Base-by-base conservation (phyloP, 176 grass and related monocot genomes). In the Triticum urartu region DNA sequence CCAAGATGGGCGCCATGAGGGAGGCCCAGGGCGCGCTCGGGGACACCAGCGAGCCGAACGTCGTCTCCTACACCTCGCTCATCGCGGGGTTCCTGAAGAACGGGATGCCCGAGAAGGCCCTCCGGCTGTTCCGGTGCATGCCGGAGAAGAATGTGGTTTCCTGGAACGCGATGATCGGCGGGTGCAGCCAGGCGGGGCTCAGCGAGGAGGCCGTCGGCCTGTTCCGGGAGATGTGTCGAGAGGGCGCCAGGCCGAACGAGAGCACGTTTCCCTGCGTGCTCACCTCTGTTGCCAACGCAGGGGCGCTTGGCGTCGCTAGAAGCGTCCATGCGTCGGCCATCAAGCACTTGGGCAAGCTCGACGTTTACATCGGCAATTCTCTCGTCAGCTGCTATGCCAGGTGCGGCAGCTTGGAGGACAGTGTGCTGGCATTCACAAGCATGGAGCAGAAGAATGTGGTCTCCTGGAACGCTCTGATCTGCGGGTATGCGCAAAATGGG, bases 311-410 rank as follows among this genome's bases (percentile, higher is more conserved):
- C 17, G 82, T 91, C 50, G 93, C 91, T 3, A 89, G 83, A 89
- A 98, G 93, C 54, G 76, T 95, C 88, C 95, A 95, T 77, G 95
- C 93, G 33, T 95, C 77, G 1, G 93, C 90, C 34, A 82, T 98
- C 48, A 98, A 98, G 84, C 86, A 87, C 72, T 80, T 95, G 65
- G 91, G 93, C 0, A 89, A 54, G 39, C 65, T 87, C 54, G 79
- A 89, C 60, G 58, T 91, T 33, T 98, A 72, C 79, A 72, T 94
- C 48, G 89, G 48, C 11, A 98, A 98, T 85, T 91, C 92, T 48
- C 84, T 98, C 52, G 86, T 95, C 47, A 98, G 83, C 73, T 95
- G 92, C 89, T 98, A 95, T 26, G 91, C 95, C 9, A 95, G 88
- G 64, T 98, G 95, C 6, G 89, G 93, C 13, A 83, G 90, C 72